Evolutionary conservation across 2,329 filamentous ascomycete species (phyloP), one percentile per base, ranked within the genome.

Genomic region (Pseudocercospora ulei): DNA sequence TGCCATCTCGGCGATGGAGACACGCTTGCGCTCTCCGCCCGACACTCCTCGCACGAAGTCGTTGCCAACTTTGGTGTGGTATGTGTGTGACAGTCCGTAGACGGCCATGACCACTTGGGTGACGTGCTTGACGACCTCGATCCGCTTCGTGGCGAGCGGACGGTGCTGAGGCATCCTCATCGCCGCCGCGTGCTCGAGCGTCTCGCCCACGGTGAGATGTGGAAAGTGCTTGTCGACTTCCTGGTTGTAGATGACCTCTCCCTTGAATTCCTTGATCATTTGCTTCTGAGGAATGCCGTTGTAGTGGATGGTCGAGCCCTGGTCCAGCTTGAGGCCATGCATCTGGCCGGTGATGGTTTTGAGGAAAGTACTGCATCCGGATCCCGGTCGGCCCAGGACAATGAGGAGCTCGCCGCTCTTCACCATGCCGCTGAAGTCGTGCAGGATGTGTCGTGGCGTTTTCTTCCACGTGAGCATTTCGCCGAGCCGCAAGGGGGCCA

Each of bases 291-390:
- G 66, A 53, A 84, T 70, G 69, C 77, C 80, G 59, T 90, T 80
- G 56, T 92, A 93, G 63, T 92, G 88, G 56, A 93, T 76, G 46
- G 82, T 76, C 0, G 81, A 78, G 7, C 67, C 64, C 2, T 79
- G 64, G 31, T 84, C 80, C 8, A 90, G 68, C 50, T 72, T 76
- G 51, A 92, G 78, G 35, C 85, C 85, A 50, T 86, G 80, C 13
- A 80, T 83, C 62, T 92, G 83, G 44, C 85, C 84, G 3, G 83
- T 75, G 50, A 92, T 75, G 0, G 83, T 82, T 66, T 92, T 92
- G 41, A 93, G 68, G 47, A 92, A 78, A 2, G 85, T 92, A 9
- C 81, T 84, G 60, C 85, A 93, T 38, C 81, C 81, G 44, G 66
- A 68, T 43, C 65, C 67, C 2, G 80, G 80, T 39, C 79, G 80